A percentile compares a stretch with the other conserved stretches of the same genome.
phyloP scores from a whole-genome alignment of 495 filamentous ascomycete genomes.

The Aspergillus bridgeri region DNA sequence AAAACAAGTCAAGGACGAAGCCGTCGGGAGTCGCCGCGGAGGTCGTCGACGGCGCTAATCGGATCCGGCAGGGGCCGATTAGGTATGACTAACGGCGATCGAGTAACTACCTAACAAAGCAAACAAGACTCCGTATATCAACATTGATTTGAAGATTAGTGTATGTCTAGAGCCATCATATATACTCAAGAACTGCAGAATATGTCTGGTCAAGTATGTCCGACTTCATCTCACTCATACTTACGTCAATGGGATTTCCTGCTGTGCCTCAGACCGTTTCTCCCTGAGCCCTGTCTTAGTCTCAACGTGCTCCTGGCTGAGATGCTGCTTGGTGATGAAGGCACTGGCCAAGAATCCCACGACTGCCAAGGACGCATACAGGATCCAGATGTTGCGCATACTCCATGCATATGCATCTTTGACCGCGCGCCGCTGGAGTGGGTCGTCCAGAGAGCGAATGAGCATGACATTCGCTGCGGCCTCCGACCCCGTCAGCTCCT shows the following conservation, averaged over 20 bases:
- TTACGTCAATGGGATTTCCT: background rate
- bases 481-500: conserved; percentile 43
- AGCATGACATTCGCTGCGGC: conserved; percentile 52
- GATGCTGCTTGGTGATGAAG: conserved; percentile 49
- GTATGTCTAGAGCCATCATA: no score
- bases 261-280: conserved; percentile 6
- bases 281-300: conserved; percentile 47
- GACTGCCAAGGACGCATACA: conserved; percentile 53
- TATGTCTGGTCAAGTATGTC: background rate
- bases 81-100: background rate
- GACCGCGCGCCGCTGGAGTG: conserved; percentile 42
- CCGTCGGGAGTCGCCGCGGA: background rate
- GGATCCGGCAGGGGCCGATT: background rate
- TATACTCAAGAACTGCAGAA: no score
- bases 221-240: background rate
- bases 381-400: conserved; percentile 59
- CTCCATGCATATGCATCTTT: conserved; percentile 57
- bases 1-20: background rate
- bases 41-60: background rate
- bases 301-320: conserved; percentile 60
- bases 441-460: conserved; percentile 42
- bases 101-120: no score
- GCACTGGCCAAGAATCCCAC: conserved; percentile 47
- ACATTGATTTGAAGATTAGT: no score
- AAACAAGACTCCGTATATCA: no score